Conservation (phyloP, 306 rosid genomes). For the Canavalia ensiformis region DNA sequence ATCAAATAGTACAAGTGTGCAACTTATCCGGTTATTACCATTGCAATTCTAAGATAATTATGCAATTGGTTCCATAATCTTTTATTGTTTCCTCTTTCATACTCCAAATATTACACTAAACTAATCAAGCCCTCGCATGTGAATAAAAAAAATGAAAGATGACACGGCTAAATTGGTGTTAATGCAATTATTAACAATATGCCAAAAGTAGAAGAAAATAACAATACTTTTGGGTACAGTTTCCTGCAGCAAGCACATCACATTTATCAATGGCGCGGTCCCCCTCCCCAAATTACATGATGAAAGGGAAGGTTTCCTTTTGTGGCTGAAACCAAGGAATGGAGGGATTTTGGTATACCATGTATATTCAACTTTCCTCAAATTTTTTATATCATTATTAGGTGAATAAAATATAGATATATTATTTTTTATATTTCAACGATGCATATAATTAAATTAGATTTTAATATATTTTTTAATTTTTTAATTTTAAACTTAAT, state of each 20-base stretch:
- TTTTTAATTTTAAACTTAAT: too few relatives aligned
- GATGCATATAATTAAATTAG: too few relatives aligned
- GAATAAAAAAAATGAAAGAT: neutral
- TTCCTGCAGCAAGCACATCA: constrained; percentile 13
- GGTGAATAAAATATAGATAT: too few relatives aligned
- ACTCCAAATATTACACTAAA: constrained; percentile 2
- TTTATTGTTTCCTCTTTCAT: too few relatives aligned
- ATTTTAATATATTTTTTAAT: too few relatives aligned
- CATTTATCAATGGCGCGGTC: constrained; percentile 21
- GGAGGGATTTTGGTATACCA: neutral
- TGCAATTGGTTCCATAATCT: too few relatives aligned
- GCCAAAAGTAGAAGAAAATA: neutral
- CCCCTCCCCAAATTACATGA: constrained; percentile 1
- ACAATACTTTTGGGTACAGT: neutral
- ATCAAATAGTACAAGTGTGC: too few relatives aligned
- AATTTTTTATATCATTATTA: neutral
- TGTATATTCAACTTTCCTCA: neutral
- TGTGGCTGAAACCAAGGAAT: neutral
- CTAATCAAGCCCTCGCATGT: neutral
- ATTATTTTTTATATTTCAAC: too few relatives aligned
- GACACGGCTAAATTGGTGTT: constrained; percentile 1
- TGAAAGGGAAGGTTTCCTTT: constrained; percentile 14
- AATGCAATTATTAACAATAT: neutral
- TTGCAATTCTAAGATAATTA: too few relatives aligned
- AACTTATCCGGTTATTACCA: too few relatives aligned